These are phyloP conservation scores for Chrysoporthe deuterocubensis DNA, from an alignment of 2,329 filamentous ascomycete species.

Conservation along the genomic window DNA sequence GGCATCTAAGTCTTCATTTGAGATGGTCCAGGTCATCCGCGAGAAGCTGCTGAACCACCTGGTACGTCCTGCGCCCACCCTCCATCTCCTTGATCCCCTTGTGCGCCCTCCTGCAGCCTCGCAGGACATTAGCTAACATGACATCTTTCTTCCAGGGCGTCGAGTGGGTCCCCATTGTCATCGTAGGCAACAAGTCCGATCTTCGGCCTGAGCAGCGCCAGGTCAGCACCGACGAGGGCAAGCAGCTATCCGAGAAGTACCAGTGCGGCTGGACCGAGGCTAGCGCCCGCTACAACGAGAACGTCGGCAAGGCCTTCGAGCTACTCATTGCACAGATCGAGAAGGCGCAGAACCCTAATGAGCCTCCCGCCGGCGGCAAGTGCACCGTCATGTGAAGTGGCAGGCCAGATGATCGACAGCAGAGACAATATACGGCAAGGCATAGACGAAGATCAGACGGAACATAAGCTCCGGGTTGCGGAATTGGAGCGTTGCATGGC, in stretches of 20 bases:
- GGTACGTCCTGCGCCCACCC: constrained; percentile 49
- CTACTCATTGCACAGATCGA: constrained; percentile 94
- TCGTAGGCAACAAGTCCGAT: constrained; percentile 98
- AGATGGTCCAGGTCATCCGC: constrained; percentile 94
- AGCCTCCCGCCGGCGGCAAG: constrained; percentile 79
- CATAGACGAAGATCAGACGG: background rate
- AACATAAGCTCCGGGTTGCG: background rate
- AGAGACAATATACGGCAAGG: background rate
- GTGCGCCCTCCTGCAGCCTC: background rate
- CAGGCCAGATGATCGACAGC: background rate
- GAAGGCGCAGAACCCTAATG: constrained; percentile 87
- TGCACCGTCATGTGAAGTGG: constrained; percentile 78
- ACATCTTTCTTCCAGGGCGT: constrained; percentile 66
- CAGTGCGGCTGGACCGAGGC: constrained; percentile 95
- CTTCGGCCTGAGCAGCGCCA: constrained; percentile 91
- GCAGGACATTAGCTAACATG: background rate
- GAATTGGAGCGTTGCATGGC: background rate
- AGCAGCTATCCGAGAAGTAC: constrained; percentile 82
- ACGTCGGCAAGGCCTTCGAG: constrained; percentile 91
- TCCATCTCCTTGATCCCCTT: background rate
- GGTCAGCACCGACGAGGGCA: constrained; percentile 83
- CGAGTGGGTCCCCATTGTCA: constrained; percentile 88
- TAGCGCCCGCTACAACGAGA: constrained; percentile 91
- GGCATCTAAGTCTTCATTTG: constrained; percentile 88
- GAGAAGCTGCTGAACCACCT: constrained; percentile 98